A percentile compares a stretch with the other conserved stretches of the same genome.
phyloP scores from a whole-genome alignment of 2,329 filamentous ascomycete species.

The Colletotrichum eleusines region DNA sequence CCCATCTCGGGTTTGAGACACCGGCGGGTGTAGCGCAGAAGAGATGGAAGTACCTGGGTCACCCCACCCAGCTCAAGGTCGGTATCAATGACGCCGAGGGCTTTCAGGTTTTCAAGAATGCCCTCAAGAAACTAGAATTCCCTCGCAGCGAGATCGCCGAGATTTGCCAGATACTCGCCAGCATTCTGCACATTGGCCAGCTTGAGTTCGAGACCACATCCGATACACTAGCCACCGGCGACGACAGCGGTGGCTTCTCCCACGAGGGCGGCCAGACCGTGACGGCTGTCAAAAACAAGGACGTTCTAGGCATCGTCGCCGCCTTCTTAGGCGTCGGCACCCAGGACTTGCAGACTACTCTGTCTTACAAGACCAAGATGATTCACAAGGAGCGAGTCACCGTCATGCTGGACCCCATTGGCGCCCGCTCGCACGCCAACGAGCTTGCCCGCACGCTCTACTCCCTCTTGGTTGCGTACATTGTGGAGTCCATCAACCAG shows the following conservation, averaged over 20 bases:
- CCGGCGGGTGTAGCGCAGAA: slow-evolving; percentile 68
- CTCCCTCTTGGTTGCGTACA: slow-evolving; percentile 91
- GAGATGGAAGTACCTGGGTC: slow-evolving; percentile 95
- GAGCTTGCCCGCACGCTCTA: slow-evolving; percentile 95
- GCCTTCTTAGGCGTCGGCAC: slow-evolving; percentile 93
- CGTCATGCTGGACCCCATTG: slow-evolving; percentile 94
- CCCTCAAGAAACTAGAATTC: slow-evolving; percentile 93
- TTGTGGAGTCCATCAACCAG: slow-evolving; percentile 94
- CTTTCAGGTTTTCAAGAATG: slow-evolving; percentile 98
- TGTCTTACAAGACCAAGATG: slow-evolving; percentile 97
- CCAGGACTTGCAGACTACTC: slow-evolving; percentile 84
- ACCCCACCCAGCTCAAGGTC: slow-evolving; percentile 96
- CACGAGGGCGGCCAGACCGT: slow-evolving; percentile 90
- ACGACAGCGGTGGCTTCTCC: slow-evolving; percentile 96
- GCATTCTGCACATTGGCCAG: slow-evolving; percentile 97
- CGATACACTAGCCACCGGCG: slow-evolving; percentile 81
- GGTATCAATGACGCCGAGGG: slow-evolving; percentile 96
- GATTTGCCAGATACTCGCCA: slow-evolving; percentile 93
- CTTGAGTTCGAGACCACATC: slow-evolving; percentile 90
- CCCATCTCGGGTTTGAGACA: slow-evolving; percentile 78
- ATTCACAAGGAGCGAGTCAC: slow-evolving; percentile 97
- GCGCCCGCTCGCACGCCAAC: slow-evolving; percentile 91
- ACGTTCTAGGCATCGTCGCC: slow-evolving; percentile 85
- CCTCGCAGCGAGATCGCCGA: slow-evolving; percentile 93
- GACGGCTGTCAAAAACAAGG: slow-evolving; percentile 93